A percentile compares a stretch with the other conserved stretches of the same genome.
Conservation (phyloP, 179 eudicot species). For the Pouteria campechiana region DNA sequence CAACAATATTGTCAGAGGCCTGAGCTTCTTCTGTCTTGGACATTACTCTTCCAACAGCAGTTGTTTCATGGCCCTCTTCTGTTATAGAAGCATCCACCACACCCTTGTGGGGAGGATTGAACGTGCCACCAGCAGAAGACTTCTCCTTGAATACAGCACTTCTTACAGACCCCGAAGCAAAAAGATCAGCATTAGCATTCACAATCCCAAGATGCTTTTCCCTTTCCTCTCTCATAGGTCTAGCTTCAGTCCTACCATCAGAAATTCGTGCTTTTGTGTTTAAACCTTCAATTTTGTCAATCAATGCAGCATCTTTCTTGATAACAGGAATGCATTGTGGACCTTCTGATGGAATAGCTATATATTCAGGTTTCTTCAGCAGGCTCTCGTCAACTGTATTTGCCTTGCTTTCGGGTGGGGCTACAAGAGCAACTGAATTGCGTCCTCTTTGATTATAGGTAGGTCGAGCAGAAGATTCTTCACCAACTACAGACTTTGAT, state of each 20-base stretch:
- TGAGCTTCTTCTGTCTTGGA: constrained; percentile 47
- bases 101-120: constrained; percentile 20
- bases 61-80: constrained; percentile 21
- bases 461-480: constrained; percentile 20
- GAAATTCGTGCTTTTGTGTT: constrained; percentile 73
- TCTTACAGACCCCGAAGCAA: constrained; percentile 14
- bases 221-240: constrained; percentile 20
- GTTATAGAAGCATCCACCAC: constrained; percentile 14
- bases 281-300: constrained; percentile 71
- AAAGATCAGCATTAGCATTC: constrained; percentile 13
- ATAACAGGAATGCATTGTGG: constrained; percentile 10
- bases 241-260: constrained; percentile 32
- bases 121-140: constrained; percentile 24
- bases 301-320: constrained; percentile 39
- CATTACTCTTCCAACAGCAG: constrained; percentile 9
- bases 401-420: constrained; percentile 19
- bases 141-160: constrained; percentile 17
- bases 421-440: constrained; percentile 12
- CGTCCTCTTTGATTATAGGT: constrained; percentile 10
- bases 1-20: background rate
- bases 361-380: constrained; percentile 20
- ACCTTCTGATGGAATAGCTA: constrained; percentile 11
- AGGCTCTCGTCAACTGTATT: constrained; percentile 15
- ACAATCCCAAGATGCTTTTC: constrained; percentile 15
- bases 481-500: constrained; percentile 11